Evolutionary conservation across 257 asterid species (phyloP).

Genomic region (Knoxia roxburghii): DNA sequence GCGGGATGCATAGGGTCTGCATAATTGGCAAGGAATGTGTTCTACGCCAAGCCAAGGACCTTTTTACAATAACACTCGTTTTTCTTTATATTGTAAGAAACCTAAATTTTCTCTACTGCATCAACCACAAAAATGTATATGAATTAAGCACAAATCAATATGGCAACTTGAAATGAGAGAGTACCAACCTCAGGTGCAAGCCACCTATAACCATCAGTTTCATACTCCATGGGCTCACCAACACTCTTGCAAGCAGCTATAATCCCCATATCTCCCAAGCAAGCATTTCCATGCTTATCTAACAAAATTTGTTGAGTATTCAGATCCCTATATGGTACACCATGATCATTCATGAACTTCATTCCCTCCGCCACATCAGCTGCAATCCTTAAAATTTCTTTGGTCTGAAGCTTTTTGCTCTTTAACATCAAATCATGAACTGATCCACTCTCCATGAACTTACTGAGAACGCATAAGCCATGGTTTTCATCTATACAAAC

Average conservation of each 20-base stretch:
- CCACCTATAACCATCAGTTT: slow-evolving; percentile 98
- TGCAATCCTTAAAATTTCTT: slow-evolving; percentile 63
- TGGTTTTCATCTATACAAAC: slow-evolving; percentile 74
- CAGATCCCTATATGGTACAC: slow-evolving; percentile 76
- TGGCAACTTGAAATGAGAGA: slow-evolving; percentile 1
- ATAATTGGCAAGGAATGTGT: neutral
- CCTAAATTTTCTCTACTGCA: neutral
- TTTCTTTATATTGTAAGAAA: neutral
- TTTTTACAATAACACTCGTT: neutral
- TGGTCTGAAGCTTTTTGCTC: slow-evolving; percentile 71
- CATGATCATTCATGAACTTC: slow-evolving; percentile 91
- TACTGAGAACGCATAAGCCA: slow-evolving; percentile 80
- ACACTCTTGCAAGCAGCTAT: slow-evolving; percentile 76
- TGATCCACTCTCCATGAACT: slow-evolving; percentile 92
- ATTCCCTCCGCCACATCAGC: slow-evolving; percentile 80
- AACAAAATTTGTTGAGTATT: slow-evolving; percentile 79
- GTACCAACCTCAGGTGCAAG: slow-evolving; percentile 96
- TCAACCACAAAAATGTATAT: neutral
- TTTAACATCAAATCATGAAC: slow-evolving; percentile 64
- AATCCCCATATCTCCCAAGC: slow-evolving; percentile 95
- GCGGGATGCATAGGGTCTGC: neutral
- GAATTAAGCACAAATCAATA: neutral
- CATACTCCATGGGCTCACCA: slow-evolving; percentile 93
- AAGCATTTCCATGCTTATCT: slow-evolving; percentile 81
- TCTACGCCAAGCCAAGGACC: neutral